Evolutionary conservation across 2,329 filamentous ascomycete species (phyloP), one percentile per base, ranked within the genome.

Genomic region (Fusarium sp.): DNA sequence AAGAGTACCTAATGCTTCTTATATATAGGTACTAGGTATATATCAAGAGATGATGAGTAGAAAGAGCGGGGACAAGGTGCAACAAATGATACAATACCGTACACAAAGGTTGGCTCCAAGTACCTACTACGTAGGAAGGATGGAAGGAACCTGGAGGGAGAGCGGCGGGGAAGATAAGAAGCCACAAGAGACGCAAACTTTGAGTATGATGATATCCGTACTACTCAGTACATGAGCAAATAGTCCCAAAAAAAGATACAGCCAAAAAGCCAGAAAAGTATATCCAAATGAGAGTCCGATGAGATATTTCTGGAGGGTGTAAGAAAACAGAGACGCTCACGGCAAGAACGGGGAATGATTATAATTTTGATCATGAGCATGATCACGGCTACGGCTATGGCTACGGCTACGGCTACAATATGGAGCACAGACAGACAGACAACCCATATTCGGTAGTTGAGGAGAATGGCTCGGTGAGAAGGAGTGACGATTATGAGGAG

Each of bases 131-230:
- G n/a, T n/a, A n/a, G n/a, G n/a, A 15, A 34, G 30, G 15, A 17
- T 15, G 42, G 39, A 46, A 38, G 21, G n/a, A 36, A 17, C 34
- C n/a, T 36, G 40, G 43, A 68, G 61, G 61, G 56, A 69, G 65
- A 55, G 61, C 55, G 56, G 50, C 55, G 56, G 50, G 56, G 58
- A 51, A 66, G 63, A 69, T 68, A 68, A 66, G 61, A 66, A 67
- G 60, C 60, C 60, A 64, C 60, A 56, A 57, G 20, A 63, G 44
- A 46, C 42, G 58, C 28, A 63, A 63, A 63, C 15, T 50, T 43
- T n/a, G 20, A 26, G 39, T 42, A 42, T 10, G 47, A 39, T 24
- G 26, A 44, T 63, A n/a, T n/a, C n/a, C n/a, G n/a, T n/a, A 62
- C 50, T 15, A 20, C 26, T 17, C 6, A 40, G 48, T 65, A 43